Percentiles rank a stretch among this genome's conserved stretches.
Conservation (phyloP, 257 asterid genomes). For the Prunella vulgaris region DNA sequence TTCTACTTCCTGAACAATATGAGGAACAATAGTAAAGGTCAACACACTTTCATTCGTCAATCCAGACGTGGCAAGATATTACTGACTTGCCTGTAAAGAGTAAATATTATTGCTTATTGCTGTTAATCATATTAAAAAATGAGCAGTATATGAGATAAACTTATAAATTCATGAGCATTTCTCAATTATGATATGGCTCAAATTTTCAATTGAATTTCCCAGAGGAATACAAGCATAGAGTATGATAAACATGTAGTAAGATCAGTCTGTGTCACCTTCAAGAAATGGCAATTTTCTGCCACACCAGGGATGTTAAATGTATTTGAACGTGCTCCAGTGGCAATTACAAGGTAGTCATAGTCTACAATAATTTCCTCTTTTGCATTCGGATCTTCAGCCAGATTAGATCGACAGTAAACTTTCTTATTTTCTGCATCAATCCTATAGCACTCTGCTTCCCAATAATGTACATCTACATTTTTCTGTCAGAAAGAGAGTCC, state of each 20-base stretch:
- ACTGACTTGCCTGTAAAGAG: neutral
- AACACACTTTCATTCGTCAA: neutral
- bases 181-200: neutral
- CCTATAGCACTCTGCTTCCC: conserved; percentile 85
- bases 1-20: conserved; percentile 69
- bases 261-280: conserved; percentile 47
- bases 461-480: conserved; percentile 49
- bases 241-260: neutral
- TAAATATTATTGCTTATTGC: neutral
- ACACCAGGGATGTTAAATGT: conserved; percentile 98
- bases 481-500: conserved; percentile 49
- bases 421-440: conserved; percentile 58
- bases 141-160: neutral
- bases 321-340: conserved; percentile 84
- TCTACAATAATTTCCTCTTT: conserved; percentile 77
- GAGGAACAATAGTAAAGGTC: conserved; percentile 12
- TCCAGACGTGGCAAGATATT: neutral
- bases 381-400: conserved; percentile 39
- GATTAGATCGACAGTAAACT: conserved; percentile 75
- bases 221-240: neutral
- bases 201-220: neutral
- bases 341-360: conserved; percentile 88
- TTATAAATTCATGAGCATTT: neutral
- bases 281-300: conserved; percentile 79
- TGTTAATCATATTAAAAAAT: neutral